Base-by-base conservation (phyloP, 2,329 filamentous ascomycete species). In the Stagonosporopsis cucurbitacearum region DNA sequence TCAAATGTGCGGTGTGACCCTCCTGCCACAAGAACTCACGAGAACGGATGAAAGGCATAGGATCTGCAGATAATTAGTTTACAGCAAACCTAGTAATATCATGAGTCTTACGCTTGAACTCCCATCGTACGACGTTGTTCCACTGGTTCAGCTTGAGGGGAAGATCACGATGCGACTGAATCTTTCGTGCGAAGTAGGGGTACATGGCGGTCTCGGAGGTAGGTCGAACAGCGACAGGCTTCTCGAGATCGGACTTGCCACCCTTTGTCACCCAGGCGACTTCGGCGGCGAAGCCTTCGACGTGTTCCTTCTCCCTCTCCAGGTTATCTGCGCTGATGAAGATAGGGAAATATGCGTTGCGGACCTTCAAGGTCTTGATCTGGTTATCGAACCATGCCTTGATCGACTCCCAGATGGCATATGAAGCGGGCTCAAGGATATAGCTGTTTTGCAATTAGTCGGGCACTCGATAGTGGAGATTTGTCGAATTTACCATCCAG, bases 21-120 rank as follows among this genome's bases (percentile, higher is more conserved):
- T 99, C 95, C 77, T 99, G 95, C 95, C 95, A 99, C 64, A 98
- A 79, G 78, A 99, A 99, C 77, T 99, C 95, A 75, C 96, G 84
- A 41, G 94, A 94, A 68, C 69, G 68, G 54, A 99, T 84, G 81
- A 98, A 98, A 35, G 86, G 86, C 74, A 88, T 86, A 30, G 87
- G 85, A 49, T 72, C 66, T 67, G 28, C 4, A 12, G 40, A 2
- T 7, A 1, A 37, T 64, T 39, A 58, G 48, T 37, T 13, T 2
- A 2, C 25, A 15, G 12, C 11, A n/a, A 3, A 13, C 9, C 76
- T 96, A 13, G 2, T 1, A 7, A 17, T 9, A 19, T 1, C 0
- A 6, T 11, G 6, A 5, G 8, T 30, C 60, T 44, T 47, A 69
- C 66, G 92, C 82, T 98, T 98, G 75, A 96, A 96, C 79, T 98